Conservation (phyloP, 2,329 filamentous ascomycete species). For the Arthrinium puccinioides region DNA sequence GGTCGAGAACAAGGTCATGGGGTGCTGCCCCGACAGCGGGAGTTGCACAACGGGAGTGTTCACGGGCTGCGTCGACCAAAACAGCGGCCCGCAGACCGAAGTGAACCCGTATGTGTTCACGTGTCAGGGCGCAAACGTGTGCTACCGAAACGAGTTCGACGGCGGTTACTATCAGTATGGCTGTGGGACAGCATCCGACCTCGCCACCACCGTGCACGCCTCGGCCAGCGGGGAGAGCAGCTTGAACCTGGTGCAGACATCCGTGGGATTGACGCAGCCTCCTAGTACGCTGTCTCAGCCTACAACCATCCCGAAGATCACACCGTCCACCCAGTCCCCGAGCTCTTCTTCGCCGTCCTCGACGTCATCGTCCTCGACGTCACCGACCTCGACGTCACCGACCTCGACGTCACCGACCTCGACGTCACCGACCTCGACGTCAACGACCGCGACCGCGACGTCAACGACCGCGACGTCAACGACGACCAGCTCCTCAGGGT, state of each 20-base stretch:
- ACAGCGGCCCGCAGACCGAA: conserved; percentile 40
- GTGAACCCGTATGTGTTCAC: conserved; percentile 51
- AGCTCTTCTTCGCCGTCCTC: conserved; percentile 19
- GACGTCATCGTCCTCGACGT: conserved; percentile 11
- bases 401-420: conserved; percentile 10
- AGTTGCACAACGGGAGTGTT: conserved; percentile 48
- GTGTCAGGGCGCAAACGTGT: conserved; percentile 42
- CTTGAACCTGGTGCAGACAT: conserved; percentile 30
- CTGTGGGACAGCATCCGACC: conserved; percentile 41
- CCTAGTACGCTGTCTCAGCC: conserved; percentile 31
- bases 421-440: conserved; percentile 9
- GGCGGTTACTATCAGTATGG: conserved; percentile 51
- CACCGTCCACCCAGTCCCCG: too few relatives aligned
- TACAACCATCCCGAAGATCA: too few relatives aligned
- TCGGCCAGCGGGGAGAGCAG: conserved; percentile 31
- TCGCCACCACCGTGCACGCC: conserved; percentile 41
- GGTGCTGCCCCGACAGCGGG: conserved; percentile 47
- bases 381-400: conserved; percentile 9
- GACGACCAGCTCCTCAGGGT: background rate
- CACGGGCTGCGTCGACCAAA: conserved; percentile 48
- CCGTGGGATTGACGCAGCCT: conserved; percentile 31
- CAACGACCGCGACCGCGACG: conserved; percentile 5
- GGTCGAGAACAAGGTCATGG: conserved; percentile 38
- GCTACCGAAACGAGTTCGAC: conserved; percentile 48
- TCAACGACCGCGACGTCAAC: conserved; percentile 2